Conservation (phyloP, 1,139 yeast species). For the Arxiozyma bovina region DNA sequence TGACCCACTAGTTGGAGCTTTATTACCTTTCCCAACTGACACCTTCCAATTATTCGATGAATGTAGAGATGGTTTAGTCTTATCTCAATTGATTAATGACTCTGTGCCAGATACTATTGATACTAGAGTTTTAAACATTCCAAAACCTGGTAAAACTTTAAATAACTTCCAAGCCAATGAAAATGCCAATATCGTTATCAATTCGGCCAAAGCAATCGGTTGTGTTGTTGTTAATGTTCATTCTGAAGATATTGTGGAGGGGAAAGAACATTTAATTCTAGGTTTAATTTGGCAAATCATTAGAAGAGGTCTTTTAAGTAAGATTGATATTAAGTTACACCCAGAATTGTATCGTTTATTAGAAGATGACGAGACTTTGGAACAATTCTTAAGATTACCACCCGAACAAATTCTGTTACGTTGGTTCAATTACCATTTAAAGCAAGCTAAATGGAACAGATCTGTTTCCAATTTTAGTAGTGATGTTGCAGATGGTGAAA, state of each 20-base stretch:
- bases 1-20: conserved; percentile 75
- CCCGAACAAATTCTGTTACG: conserved; percentile 95
- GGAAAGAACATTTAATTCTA: conserved; percentile 88
- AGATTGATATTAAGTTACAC: conserved; percentile 90
- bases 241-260: conserved; percentile 93
- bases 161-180: conserved; percentile 94
- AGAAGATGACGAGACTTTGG: conserved; percentile 95
- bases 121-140: conserved; percentile 88
- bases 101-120: conserved; percentile 98
- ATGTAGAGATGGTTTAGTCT: conserved; percentile 88
- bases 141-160: conserved; percentile 71
- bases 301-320: conserved; percentile 86
- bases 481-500: conserved; percentile 92
- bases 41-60: conserved; percentile 95
- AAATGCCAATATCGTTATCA: conserved; percentile 93
- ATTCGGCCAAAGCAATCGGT: conserved; percentile 97
- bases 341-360: conserved; percentile 92
- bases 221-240: conserved; percentile 97
- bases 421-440: conserved; percentile 95
- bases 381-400: conserved; percentile 89
- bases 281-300: conserved; percentile 98
- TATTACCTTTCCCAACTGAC: conserved; percentile 89
- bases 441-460: conserved; percentile 86
- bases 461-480: conserved; percentile 76
- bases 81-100: conserved; percentile 89